phyloP scores from a whole-genome alignment of 2,329 filamentous ascomycete species.

The Verticillium dahliae region DNA sequence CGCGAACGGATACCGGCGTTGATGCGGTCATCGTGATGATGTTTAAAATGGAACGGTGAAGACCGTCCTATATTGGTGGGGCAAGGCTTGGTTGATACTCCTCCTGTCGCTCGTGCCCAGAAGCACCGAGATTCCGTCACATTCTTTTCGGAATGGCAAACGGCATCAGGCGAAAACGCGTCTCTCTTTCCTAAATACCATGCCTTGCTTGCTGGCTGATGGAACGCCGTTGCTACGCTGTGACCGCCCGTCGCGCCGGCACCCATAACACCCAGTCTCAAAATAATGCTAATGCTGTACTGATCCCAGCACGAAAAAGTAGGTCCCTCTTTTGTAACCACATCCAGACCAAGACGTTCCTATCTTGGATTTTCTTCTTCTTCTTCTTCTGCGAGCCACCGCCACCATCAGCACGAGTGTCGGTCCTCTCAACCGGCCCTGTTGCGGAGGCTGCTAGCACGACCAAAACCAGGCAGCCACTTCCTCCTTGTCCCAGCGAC shows the following conservation, averaged over 20 bases:
- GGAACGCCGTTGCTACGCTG: not conserved
- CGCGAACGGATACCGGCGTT: too few species aligned
- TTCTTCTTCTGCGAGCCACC: not conserved
- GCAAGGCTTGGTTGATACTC: too few species aligned
- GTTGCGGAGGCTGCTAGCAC: constrained; percentile 21
- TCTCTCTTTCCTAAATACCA: not conserved
- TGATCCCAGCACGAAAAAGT: not conserved
- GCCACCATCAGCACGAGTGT: not conserved
- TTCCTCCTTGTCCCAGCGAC: constrained; percentile 14
- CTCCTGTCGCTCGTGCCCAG: too few species aligned
- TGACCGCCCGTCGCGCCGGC: not conserved
- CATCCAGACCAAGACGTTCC: not conserved
- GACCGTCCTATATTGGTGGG: too few species aligned
- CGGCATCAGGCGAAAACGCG: too few species aligned
- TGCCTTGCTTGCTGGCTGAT: not conserved
- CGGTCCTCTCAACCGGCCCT: not conserved
- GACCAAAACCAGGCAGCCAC: constrained; percentile 24
- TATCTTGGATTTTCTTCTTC: not conserved
- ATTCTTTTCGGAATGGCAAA: too few species aligned
- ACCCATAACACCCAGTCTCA: not conserved
- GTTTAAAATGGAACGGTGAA: too few species aligned
- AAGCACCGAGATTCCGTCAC: too few species aligned
- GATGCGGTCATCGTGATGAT: too few species aligned
- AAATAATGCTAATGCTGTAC: not conserved
- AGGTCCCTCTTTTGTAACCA: not conserved